Conservation (phyloP, 345 rosid species). For the Lepidium didymum region DNA sequence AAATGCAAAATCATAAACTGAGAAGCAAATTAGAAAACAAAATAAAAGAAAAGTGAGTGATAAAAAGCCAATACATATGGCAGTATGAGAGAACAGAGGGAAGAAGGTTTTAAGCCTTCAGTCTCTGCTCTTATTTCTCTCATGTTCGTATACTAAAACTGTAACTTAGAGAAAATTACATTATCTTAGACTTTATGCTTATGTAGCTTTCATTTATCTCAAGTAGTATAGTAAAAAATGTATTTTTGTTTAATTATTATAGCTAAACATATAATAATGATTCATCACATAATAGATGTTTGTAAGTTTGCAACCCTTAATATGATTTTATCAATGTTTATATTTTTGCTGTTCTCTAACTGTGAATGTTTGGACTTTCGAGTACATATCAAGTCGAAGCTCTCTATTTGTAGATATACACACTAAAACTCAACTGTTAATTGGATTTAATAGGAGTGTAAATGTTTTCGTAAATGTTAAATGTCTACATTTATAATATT, state of each 20-base stretch:
- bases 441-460: too few relatives aligned
- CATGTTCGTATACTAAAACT: constrained; percentile 38
- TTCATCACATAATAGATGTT: neutral
- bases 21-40: constrained; percentile 25
- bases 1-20: constrained; percentile 63
- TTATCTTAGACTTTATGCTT: neutral
- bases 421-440: neutral
- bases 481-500: too few relatives aligned
- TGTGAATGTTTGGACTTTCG: neutral
- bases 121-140: constrained; percentile 51
- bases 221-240: constrained; percentile 4
- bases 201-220: neutral
- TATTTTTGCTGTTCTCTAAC: neutral
- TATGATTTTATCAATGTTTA: neutral
- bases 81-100: constrained; percentile 40
- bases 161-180: constrained; percentile 7
- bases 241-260: constrained; percentile 11
- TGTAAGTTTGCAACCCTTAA: constrained; percentile 6
- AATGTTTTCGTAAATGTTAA: too few relatives aligned
- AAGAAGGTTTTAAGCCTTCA: constrained; percentile 85
- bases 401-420: neutral
- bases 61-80: constrained; percentile 6
- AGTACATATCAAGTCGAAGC: neutral
- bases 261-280: neutral
- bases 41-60: neutral